Percentiles rank a stretch among this genome's conserved stretches.
Conservation (phyloP, 2,329 filamentous ascomycete species). For the Emericellopsis cladophorae region DNA sequence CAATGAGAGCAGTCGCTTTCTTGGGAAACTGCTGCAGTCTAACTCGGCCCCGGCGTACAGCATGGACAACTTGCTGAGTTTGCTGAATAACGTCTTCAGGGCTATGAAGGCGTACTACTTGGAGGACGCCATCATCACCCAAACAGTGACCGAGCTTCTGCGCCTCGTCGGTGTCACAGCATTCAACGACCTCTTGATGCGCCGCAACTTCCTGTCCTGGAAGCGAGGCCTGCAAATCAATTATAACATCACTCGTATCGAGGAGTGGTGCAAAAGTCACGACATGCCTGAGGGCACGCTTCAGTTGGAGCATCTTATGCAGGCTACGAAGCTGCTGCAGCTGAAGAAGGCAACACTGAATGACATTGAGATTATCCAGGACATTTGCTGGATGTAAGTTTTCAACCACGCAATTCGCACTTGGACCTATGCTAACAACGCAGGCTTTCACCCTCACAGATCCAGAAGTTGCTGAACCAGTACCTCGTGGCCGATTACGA, state of each 20-base stretch:
- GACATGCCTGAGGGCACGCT: slow-evolving; percentile 98
- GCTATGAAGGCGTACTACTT: slow-evolving; percentile 99
- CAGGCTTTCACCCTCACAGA: slow-evolving; percentile 95
- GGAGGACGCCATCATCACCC: slow-evolving; percentile 89
- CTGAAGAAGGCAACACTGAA: slow-evolving; percentile 98
- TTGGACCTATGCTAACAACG: background rate
- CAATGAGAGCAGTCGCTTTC: slow-evolving; percentile 95
- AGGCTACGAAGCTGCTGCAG: slow-evolving; percentile 96
- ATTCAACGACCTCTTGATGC: slow-evolving; percentile 96
- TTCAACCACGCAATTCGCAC: background rate
- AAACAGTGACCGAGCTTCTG: slow-evolving; percentile 88
- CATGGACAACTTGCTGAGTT: slow-evolving; percentile 95
- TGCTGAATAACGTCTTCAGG: slow-evolving; percentile 94
- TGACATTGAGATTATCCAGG: slow-evolving; percentile 99
- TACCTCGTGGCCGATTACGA: slow-evolving; percentile 98
- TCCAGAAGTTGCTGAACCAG: slow-evolving; percentile 96
- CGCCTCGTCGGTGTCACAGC: slow-evolving; percentile 91
- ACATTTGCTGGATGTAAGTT: slow-evolving; percentile 98
- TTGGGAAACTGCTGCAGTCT: slow-evolving; percentile 87
- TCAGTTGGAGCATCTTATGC: slow-evolving; percentile 97
- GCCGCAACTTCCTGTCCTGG: slow-evolving; percentile 97
- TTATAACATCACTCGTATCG: slow-evolving; percentile 98
- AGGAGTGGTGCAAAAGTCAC: slow-evolving; percentile 99
- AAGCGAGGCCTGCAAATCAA: slow-evolving; percentile 99
- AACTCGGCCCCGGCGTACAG: slow-evolving; percentile 92